phyloP scores from a whole-genome alignment of 768 basidiomycete genomes.

The Suillus ampliporus region DNA sequence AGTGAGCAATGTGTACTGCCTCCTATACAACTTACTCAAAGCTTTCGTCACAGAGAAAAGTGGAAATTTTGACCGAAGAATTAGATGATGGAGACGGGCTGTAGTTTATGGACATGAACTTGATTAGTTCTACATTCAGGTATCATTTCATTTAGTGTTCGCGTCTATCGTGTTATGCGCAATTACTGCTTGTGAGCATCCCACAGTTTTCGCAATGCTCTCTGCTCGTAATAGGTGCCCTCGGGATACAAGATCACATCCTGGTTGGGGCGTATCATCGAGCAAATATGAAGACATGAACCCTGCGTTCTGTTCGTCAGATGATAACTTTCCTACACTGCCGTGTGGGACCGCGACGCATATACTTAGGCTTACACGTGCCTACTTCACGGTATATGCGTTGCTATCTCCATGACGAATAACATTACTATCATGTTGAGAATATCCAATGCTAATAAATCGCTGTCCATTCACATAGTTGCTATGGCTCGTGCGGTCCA shows the following conservation, averaged over 20 bases:
- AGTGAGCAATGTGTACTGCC: constrained; percentile 44
- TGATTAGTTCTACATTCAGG: constrained; percentile 3
- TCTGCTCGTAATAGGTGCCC: constrained; percentile 83
- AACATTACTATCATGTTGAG: neutral
- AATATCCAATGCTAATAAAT: neutral
- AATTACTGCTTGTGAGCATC: constrained; percentile 7
- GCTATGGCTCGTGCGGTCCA: neutral
- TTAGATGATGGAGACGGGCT: constrained; percentile 68
- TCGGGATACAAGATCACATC: constrained; percentile 61
- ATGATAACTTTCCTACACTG: too few species aligned
- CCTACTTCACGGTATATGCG: neutral
- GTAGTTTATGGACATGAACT: constrained; percentile 29
- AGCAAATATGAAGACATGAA: constrained; percentile 56
- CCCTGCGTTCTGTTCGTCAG: constrained; percentile 3
- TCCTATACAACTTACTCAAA: constrained; percentile 13
- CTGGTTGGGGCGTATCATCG: constrained; percentile 76
- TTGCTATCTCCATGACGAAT: neutral
- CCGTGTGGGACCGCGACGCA: neutral
- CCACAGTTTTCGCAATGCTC: constrained; percentile 1
- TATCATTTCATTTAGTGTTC: constrained; percentile 12
- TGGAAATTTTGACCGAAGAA: constrained; percentile 63
- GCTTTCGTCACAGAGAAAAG: constrained; percentile 52
- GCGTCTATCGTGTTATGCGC: constrained; percentile 11
- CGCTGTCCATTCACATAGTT: neutral
- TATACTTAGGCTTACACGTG: neutral